Evolutionary conservation across 495 filamentous ascomycete species (phyloP).

Genomic region (Glarea lozoyensis): DNA sequence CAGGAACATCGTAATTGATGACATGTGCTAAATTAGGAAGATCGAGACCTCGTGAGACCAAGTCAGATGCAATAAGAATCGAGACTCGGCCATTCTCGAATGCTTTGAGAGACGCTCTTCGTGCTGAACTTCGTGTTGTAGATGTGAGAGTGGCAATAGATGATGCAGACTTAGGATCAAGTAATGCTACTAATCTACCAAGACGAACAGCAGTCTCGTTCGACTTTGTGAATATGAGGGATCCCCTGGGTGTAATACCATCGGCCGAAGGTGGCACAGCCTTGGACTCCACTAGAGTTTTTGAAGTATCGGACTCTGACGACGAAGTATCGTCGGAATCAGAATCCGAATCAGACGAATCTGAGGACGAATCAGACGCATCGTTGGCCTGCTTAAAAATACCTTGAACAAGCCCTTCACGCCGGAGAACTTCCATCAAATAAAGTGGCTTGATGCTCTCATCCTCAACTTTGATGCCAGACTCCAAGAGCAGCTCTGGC

Average conservation of each 20-base stretch:
- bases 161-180: constrained; percentile 48
- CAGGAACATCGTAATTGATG: constrained; percentile 89
- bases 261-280: constrained; percentile 17
- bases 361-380: constrained; percentile 20
- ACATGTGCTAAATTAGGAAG: constrained; percentile 70
- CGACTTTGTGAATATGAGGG: constrained; percentile 81
- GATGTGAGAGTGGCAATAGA: constrained; percentile 67
- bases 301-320: constrained; percentile 16
- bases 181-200: constrained; percentile 60
- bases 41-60: constrained; percentile 89
- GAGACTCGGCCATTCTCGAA: constrained; percentile 56
- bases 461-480: constrained; percentile 64
- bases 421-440: constrained; percentile 53
- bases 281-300: neutral
- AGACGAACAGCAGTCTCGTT: constrained; percentile 79
- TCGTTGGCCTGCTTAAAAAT: too few species aligned
- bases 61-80: constrained; percentile 81
- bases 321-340: constrained; percentile 14
- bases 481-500: constrained; percentile 62
- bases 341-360: constrained; percentile 19
- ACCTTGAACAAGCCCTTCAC: constrained; percentile 22
- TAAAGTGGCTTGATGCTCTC: constrained; percentile 77
- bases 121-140: constrained; percentile 52
- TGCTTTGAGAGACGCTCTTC: constrained; percentile 48
- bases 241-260: constrained; percentile 24